phyloP scores from a whole-genome alignment of 106 monocot genomes.

The Acanthochlamys bracteata region DNA sequence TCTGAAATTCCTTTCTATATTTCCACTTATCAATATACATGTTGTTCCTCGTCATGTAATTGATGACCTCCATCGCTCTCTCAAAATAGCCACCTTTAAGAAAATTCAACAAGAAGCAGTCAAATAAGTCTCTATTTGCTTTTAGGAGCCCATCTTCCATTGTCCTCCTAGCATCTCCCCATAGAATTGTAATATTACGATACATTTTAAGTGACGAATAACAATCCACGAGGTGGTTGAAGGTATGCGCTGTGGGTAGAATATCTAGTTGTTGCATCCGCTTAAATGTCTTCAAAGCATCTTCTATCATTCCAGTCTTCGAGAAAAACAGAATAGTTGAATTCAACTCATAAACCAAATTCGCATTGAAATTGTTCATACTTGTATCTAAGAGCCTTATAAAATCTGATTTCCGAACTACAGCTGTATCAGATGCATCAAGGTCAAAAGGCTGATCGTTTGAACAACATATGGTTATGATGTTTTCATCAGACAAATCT shows the following conservation, averaged over 20 bases:
- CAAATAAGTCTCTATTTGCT: constrained; percentile 62
- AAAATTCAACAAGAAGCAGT: constrained; percentile 66
- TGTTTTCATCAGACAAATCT: constrained; percentile 22
- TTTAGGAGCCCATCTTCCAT: constrained; percentile 38
- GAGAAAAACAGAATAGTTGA: constrained; percentile 78
- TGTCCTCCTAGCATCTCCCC: constrained; percentile 79
- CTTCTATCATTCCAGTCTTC: constrained; percentile 85
- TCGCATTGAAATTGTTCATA: constrained; percentile 8
- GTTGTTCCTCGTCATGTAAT: constrained; percentile 42
- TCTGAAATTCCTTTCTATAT: constrained; percentile 48
- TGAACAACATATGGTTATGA: background rate
- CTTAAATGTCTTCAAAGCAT: constrained; percentile 67
- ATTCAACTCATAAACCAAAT: constrained; percentile 64
- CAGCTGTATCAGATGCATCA: background rate
- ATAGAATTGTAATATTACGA: constrained; percentile 74
- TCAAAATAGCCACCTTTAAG: constrained; percentile 85
- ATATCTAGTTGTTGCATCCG: constrained; percentile 58
- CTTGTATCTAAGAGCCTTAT: constrained; percentile 27
- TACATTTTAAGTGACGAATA: constrained; percentile 74
- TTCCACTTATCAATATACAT: constrained; percentile 40
- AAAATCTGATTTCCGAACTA: constrained; percentile 22
- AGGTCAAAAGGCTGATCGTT: background rate
- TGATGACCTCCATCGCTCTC: constrained; percentile 65
- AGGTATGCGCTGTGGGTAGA: constrained; percentile 47
- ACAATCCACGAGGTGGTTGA: constrained; percentile 52